Percentiles rank a stretch among this genome's conserved stretches.
Evolutionary conservation across 768 basidiomycete genomes (phyloP).

Genomic region (Rhizopogon vesiculosus): DNA sequence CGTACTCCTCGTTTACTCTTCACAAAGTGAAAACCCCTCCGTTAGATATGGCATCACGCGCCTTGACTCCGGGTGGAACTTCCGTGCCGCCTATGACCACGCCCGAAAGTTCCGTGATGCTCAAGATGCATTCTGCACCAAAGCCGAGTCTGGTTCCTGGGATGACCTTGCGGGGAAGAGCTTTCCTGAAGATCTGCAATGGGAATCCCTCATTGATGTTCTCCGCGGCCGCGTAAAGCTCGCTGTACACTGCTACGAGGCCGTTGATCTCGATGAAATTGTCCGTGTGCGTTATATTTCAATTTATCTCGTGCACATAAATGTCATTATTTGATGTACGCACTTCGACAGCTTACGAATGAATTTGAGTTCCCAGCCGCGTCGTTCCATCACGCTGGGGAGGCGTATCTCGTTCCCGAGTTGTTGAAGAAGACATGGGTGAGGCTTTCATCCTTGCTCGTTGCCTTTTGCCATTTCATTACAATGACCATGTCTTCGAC

Average conservation of each 20-base stretch:
- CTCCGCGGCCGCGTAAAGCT: conserved; percentile 69
- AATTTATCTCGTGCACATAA: not conserved
- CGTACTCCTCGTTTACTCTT: not conserved
- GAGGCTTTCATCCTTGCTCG: conserved; percentile 2
- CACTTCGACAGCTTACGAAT: conserved; percentile 54
- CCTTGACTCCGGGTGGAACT: conserved; percentile 77
- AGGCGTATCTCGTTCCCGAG: conserved; percentile 80
- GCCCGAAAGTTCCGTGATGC: conserved; percentile 62
- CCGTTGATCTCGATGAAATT: conserved; percentile 69
- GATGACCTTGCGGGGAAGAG: conserved; percentile 26
- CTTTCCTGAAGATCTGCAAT: conserved; percentile 62
- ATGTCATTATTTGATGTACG: not conserved
- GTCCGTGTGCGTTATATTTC: conserved; percentile 48
- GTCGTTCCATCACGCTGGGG: conserved; percentile 75
- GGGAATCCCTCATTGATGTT: conserved; percentile 78
- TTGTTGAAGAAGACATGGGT: conserved; percentile 69
- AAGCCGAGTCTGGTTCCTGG: conserved; percentile 46
- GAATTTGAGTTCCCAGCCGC: conserved; percentile 81
- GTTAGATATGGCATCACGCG: conserved; percentile 45
- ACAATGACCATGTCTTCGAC: not conserved
- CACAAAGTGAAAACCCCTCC: conserved; percentile 28
- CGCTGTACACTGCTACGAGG: conserved; percentile 37
- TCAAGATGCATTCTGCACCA: conserved; percentile 70
- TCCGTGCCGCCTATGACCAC: conserved; percentile 72
- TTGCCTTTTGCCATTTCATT: not conserved